Conservation (phyloP, 139 green algal genomes). For the Ulvella scutata region DNA sequence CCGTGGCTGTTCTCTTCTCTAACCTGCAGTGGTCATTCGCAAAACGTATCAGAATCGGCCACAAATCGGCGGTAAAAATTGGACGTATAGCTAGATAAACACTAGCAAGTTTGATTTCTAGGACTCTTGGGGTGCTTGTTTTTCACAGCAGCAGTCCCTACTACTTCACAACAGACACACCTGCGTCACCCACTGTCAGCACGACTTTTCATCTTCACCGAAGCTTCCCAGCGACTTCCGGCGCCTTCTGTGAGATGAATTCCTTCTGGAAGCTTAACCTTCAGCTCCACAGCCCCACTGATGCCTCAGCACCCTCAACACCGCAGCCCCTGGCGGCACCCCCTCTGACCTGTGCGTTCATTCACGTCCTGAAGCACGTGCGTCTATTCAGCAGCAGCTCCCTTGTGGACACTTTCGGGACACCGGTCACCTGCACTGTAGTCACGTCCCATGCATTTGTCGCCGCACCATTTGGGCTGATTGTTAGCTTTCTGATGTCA, state of each 20-base stretch:
- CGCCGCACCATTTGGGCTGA: slow-evolving; percentile 11
- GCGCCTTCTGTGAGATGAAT: slow-evolving; percentile 47
- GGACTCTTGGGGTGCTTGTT: slow-evolving; percentile 13
- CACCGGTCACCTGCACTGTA: slow-evolving; percentile 32
- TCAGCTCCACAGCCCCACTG: slow-evolving; percentile 9
- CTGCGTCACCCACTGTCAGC: too few species aligned
- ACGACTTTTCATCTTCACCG: too few species aligned
- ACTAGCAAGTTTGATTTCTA: neutral
- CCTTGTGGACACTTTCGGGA: slow-evolving; percentile 28
- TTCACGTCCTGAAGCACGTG: too few species aligned
- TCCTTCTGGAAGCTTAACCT: slow-evolving; percentile 21
- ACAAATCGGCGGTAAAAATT: neutral
- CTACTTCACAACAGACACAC: too few species aligned
- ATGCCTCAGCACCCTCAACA: slow-evolving; percentile 12
- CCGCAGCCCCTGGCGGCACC: slow-evolving; percentile 6
- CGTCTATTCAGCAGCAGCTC: neutral
- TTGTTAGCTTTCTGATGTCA: slow-evolving; percentile 26
- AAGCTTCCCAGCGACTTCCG: too few species aligned
- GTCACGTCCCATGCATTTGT: slow-evolving; percentile 11
- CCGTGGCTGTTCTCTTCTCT: too few species aligned
- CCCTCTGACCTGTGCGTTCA: neutral
- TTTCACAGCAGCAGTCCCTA: too few species aligned
- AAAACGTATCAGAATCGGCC: neutral
- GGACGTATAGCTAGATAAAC: too few species aligned
- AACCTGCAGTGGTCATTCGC: neutral